Percentiles rank a stretch among this genome's conserved stretches.
These are phyloP conservation scores for Balansia obtecta DNA, from an alignment of 2,329 filamentous ascomycete genomes.

Conservation along the genomic window DNA sequence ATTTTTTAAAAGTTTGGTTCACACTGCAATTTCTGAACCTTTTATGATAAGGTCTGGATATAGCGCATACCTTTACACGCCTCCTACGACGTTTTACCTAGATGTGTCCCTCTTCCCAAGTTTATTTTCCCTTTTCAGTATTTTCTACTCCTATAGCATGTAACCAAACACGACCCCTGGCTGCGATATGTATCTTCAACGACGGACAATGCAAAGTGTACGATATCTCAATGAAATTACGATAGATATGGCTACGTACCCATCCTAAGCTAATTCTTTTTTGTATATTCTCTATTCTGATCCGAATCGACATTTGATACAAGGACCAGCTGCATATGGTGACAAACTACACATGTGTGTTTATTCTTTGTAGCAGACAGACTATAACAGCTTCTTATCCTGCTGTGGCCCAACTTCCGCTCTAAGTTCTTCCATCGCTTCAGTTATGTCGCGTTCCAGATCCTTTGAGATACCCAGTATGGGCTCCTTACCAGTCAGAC, in stretches of 20 bases:
- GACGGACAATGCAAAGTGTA: neutral
- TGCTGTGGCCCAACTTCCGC: slow-evolving; percentile 50
- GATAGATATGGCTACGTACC: neutral
- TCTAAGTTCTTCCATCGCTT: slow-evolving; percentile 63
- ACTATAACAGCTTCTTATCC: slow-evolving; percentile 17
- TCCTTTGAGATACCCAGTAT: slow-evolving; percentile 71
- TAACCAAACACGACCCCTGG: neutral
- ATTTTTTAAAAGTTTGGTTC: too few species aligned
- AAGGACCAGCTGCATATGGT: too few species aligned
- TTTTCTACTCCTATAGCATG: neutral
- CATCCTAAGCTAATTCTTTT: neutral
- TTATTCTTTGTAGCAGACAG: neutral
- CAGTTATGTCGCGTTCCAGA: slow-evolving; percentile 60
- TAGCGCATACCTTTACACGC: neutral
- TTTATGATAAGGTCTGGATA: neutral
- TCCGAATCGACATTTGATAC: too few species aligned
- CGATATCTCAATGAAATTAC: neutral
- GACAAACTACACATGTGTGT: neutral
- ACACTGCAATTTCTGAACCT: neutral
- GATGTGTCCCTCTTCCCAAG: neutral
- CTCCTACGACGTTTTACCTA: neutral
- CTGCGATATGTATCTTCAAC: neutral
- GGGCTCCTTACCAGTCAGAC: slow-evolving; percentile 42
- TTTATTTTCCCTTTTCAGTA: neutral
- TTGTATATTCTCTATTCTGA: neutral